Percentiles rank a stretch among this genome's conserved stretches.
These are phyloP conservation scores for Closterium sp. DNA, from an alignment of 139 green algal species.

Conservation along the genomic window DNA sequence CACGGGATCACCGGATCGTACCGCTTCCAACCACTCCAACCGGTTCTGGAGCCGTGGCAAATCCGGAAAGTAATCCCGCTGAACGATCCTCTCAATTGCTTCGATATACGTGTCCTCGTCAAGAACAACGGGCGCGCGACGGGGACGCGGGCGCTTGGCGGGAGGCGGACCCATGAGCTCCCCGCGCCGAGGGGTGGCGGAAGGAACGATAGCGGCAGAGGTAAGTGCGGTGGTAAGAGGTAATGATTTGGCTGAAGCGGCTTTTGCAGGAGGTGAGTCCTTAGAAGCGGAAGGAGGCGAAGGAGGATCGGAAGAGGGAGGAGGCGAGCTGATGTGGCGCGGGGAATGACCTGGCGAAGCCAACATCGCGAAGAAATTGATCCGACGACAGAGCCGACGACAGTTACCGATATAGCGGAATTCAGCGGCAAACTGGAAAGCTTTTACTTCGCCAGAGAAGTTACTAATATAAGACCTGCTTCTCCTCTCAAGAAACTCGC, in stretches of 20 bases:
- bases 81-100: slow-evolving; percentile 80
- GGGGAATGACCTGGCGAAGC: slow-evolving; percentile 38
- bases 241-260: too few species aligned
- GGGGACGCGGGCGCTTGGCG: background rate
- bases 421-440: background rate
- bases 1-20: slow-evolving; percentile 67
- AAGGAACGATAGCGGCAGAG: background rate
- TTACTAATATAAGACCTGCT: too few species aligned
- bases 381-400: background rate
- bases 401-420: background rate
- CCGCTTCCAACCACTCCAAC: slow-evolving; percentile 81
- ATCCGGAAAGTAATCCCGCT: slow-evolving; percentile 92
- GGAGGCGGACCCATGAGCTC: slow-evolving; percentile 30
- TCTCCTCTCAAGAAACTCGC: too few species aligned
- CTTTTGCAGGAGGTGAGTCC: too few species aligned
- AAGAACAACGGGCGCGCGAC: background rate
- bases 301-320: too few species aligned
- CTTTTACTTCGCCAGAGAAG: background rate
- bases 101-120: slow-evolving; percentile 45
- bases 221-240: too few species aligned
- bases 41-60: slow-evolving; percentile 78
- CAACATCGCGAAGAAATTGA: slow-evolving; percentile 18
- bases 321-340: slow-evolving; percentile 12
- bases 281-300: too few species aligned
- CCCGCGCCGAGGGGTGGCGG: background rate